Evolutionary conservation across 768 basidiomycete genomes (phyloP), one percentile per base, ranked within the genome.

Genomic region (Podaxis sp.): DNA sequence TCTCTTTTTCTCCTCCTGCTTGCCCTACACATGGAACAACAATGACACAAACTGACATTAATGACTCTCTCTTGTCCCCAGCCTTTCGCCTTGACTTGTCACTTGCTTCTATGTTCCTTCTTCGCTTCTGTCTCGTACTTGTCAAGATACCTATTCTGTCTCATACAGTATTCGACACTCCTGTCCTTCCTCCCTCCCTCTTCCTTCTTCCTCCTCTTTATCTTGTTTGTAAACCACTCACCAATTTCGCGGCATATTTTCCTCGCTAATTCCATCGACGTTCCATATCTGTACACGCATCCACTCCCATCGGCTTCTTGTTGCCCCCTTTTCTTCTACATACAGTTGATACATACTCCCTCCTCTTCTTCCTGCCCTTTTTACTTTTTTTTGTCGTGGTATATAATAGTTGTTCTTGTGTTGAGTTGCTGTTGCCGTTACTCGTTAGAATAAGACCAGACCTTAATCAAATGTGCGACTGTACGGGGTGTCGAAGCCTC

Each of bases 51-150:
- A 38, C 59, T 54, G 44, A 55, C 58, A 44, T 42, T 30, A 52
- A 60, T 63, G 42, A 53, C 58, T 15, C 48, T 38, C n/a, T 39
- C 51, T 38, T 52, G 44, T 40, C 44, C 49, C 8, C 53, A 4
- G 22, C 17, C 9, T 8, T 12, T 28, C 9, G 26, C 26, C 9
- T 51, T 28, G 49, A 51, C 28, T 4, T 11, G 19, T 11, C 22
- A 49, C 51, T 12, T 38, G 46, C 52, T 46, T 59, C 55, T 61
- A 17, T 38, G 42, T 40, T 44, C 62, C 61, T 52, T 63, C 55
- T 46, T 44, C 33, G 52, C 52, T 38, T 49, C 44, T 52, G 30
- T 33, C n/a, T 52, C 59, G 38, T 17, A 42, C 30, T 44, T 49
- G 58, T 56, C 30, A 38, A 24, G 19, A 49, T 51, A 51, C 26